Percentiles rank a stretch among this genome's conserved stretches.
Evolutionary conservation across 306 rosid species (phyloP).

Genomic region (Begonia masoniana): DNA sequence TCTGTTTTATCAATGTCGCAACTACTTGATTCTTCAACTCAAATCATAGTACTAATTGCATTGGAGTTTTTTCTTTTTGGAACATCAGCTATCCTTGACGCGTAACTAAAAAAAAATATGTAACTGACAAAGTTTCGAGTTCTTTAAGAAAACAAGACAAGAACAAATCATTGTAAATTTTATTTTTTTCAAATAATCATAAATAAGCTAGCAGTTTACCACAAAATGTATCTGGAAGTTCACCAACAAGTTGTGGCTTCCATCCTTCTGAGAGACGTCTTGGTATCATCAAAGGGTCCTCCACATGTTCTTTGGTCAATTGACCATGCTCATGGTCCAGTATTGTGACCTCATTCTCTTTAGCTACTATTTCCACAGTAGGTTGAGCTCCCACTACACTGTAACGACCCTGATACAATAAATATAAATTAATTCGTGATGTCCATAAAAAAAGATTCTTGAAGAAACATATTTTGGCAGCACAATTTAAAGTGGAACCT

Average conservation of each 20-base stretch:
- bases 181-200: no score
- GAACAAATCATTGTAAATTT: no score
- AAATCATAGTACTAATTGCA: no score
- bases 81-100: no score
- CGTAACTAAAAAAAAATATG: no score
- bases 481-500: neutral
- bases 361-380: slow-evolving; percentile 61
- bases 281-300: slow-evolving; percentile 59
- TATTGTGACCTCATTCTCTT: slow-evolving; percentile 48
- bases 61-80: no score
- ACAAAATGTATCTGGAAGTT: slow-evolving; percentile 75
- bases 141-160: no score
- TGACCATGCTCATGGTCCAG: slow-evolving; percentile 50
- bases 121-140: no score
- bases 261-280: slow-evolving; percentile 43
- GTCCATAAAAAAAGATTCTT: no score
- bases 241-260: slow-evolving; percentile 43
- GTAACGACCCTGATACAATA: slow-evolving; percentile 52
- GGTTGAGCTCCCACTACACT: slow-evolving; percentile 81
- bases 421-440: slow-evolving; percentile 8
- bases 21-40: no score
- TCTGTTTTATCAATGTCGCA: no score
- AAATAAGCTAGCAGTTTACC: slow-evolving; percentile 22
- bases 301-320: slow-evolving; percentile 38
- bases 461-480: slow-evolving; percentile 5